phyloP scores from a whole-genome alignment of 306 rosid species.

The Medicago ruthenica region DNA sequence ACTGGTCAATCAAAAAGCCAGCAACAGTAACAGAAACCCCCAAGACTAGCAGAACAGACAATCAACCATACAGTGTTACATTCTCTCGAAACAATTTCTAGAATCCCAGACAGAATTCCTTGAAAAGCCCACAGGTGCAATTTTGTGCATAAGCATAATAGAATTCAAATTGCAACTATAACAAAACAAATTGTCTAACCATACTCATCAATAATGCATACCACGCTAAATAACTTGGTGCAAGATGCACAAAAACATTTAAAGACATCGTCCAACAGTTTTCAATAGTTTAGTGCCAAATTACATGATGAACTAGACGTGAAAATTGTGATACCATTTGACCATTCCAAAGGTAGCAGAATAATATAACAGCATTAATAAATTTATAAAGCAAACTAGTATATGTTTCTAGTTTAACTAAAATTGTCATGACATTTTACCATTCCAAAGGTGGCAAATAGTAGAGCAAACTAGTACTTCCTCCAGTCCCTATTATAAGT shows the following conservation, averaged over 20 bases:
- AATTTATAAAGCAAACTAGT: neutral
- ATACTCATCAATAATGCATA: neutral
- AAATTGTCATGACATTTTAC: too few relatives aligned
- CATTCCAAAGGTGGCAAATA: too few relatives aligned
- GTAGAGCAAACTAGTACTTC: too few relatives aligned
- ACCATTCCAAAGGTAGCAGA: neutral
- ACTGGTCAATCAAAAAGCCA: too few relatives aligned
- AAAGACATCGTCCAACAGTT: neutral
- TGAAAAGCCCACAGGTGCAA: neutral
- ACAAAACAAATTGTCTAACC: constrained; percentile 11
- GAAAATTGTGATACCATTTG: neutral
- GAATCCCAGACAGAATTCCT: neutral
- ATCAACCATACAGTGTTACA: too few relatives aligned
- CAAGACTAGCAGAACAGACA: too few relatives aligned
- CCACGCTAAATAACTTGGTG: neutral
- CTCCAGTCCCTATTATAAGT: too few relatives aligned
- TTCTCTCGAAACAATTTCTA: too few relatives aligned
- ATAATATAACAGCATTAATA: neutral
- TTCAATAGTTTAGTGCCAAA: neutral
- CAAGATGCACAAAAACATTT: constrained; percentile 8
- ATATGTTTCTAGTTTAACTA: too few relatives aligned
- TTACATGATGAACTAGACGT: neutral
- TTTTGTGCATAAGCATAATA: neutral
- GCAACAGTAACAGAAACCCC: too few relatives aligned
- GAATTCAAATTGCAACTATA: constrained; percentile 6